Evolutionary conservation across 768 basidiomycete genomes (phyloP).

Genomic region (Pleurotus djamor): DNA sequence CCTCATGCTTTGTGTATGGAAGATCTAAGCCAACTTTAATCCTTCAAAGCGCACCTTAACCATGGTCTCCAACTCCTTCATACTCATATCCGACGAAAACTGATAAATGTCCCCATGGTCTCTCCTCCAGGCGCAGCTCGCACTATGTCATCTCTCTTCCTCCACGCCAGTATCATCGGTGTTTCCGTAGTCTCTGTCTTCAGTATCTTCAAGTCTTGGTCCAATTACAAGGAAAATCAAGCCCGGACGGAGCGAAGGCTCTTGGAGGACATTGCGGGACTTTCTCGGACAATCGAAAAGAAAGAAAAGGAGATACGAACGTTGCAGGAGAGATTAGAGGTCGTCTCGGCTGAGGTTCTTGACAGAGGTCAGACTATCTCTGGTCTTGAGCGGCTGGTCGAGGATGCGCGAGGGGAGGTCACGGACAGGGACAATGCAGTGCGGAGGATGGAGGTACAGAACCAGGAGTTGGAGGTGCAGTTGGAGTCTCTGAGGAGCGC

Average conservation of each 20-base stretch:
- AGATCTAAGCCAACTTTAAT: conserved; percentile 1
- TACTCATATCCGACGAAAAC: background rate
- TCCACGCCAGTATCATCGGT: conserved; percentile 1
- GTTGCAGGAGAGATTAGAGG: background rate
- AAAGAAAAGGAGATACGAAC: conserved; percentile 4
- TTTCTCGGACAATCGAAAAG: conserved; percentile 2
- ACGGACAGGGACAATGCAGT: conserved; percentile 1
- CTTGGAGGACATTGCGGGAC: conserved; percentile 2
- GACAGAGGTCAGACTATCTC: background rate
- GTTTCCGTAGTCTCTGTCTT: background rate
- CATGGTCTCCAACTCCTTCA: background rate
- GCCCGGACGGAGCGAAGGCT: conserved; percentile 1
- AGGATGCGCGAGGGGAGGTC: background rate
- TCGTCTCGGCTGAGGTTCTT: conserved; percentile 1
- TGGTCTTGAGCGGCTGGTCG: background rate
- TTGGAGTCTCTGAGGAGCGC: background rate
- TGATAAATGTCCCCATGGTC: conserved; percentile 7
- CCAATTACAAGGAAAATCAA: background rate
- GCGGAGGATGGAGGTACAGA: background rate
- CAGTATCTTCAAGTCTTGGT: conserved; percentile 2
- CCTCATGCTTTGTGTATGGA: conserved; percentile 8
- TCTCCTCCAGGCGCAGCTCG: conserved; percentile 4
- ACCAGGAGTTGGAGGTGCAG: background rate
- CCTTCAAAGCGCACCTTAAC: background rate
- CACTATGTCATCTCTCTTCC: conserved; percentile 6